Conservation (phyloP, 257 asterid species). For the Solanum virginianum region DNA sequence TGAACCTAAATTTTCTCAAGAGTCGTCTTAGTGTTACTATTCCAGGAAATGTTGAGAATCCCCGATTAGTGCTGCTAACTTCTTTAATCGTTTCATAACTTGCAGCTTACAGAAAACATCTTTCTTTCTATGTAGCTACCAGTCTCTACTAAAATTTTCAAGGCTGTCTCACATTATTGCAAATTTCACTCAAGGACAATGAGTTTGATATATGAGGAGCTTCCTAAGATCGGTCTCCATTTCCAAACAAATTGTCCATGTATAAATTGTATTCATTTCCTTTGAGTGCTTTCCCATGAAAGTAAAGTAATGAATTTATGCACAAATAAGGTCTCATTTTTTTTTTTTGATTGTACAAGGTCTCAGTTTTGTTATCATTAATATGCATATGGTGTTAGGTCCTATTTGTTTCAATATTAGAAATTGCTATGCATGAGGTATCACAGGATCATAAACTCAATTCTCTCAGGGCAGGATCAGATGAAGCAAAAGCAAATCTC, state of each 20-base stretch:
- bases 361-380: background rate
- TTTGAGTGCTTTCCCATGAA: background rate
- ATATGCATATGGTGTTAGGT: background rate
- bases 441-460: background rate
- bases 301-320: background rate
- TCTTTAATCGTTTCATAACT: background rate
- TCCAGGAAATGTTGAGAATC: background rate
- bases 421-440: background rate
- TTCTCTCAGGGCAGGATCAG: slow-evolving; percentile 72
- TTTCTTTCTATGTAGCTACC: background rate
- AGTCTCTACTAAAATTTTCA: background rate
- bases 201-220: background rate
- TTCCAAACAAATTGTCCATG: background rate
- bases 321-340: background rate
- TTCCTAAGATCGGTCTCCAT: background rate
- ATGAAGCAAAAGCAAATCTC: slow-evolving; percentile 71
- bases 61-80: background rate
- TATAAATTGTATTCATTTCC: background rate
- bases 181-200: background rate
- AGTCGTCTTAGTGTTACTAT: background rate
- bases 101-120: background rate
- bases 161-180: background rate
- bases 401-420: background rate
- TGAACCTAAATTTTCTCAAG: background rate
- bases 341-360: background rate